Evolutionary conservation across 164 flowering plant species (phyloP), one percentile per base, ranked within the genome.

Genomic region (Nelumbo lutea): DNA sequence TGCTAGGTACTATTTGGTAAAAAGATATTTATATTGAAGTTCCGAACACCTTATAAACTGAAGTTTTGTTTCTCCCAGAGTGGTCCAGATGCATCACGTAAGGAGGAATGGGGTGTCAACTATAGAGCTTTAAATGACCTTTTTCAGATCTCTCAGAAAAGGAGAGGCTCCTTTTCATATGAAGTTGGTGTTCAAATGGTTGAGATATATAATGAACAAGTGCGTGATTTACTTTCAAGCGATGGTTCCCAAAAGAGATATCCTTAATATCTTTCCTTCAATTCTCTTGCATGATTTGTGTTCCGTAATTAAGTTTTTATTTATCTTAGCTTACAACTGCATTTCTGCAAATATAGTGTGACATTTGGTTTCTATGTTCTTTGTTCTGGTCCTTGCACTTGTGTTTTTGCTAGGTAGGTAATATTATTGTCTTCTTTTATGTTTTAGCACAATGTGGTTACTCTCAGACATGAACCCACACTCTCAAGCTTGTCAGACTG

Each of bases 131-230:
- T 94, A 70, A 79, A 82, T 78, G 98, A 94, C 72, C 84, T 94
- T 42, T 94, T 94, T 74, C 79, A 70, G 56, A 85, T 94, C 68
- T 82, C 96, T 55, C 78, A 83, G 60, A 83, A 79, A 55, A 85
- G 97, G 74, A 87, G 78, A 70, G 83, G 77, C 59, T 77, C 83
- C 13, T 68, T 88, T 65, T 50, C 14, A 48, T 94, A 94, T 77
- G 91, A 86, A 15, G 78, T 91, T 70, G 83, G 88, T 45, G 97
- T 90, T 69, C 97, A 94, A 76, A 94, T 94, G 96, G 87, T 93
- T 60, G 98, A 93, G 77, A 90, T 93, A 63, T 93, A 93, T 76
- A 93, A 93, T 69, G 98, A 93, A 74, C 97, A 93, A 91, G 96
- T 93, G 52, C 86, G 97, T 66, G 98, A 94, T 79, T 89, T 94